Evolutionary conservation across 768 basidiomycete genomes (phyloP), one percentile per base, ranked within the genome.

Genomic region (Tulasnella calospora): DNA sequence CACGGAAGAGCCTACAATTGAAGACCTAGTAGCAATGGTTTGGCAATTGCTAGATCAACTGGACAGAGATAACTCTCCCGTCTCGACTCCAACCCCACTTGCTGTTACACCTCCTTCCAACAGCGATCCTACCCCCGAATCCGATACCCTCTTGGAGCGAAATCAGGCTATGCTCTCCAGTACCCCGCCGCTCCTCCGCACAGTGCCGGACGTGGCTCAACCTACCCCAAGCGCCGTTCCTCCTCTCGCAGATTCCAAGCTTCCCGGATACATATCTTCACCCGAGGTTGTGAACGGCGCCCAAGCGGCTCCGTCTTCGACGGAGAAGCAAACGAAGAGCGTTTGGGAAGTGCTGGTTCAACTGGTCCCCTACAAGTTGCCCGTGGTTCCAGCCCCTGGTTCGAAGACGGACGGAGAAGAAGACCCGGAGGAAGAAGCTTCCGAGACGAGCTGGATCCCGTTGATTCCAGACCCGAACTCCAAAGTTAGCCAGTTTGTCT

Each of bases 231-330:
- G 70, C 27, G 75, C 46, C 8, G 82, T 87, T 3, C 80, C 83
- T 3, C 83, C 84, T 0, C 84, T 85, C 21, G 82, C 87, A 13
- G 90, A 91, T 81, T 83, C 87, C 5, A 85, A 86, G 73, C 84
- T 89, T 41, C 84, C 89, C 67, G 83, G 86, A 44, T 84, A 89
- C 79, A 84, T 92, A 40, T 88, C 89, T 19, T 89, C 90, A 0
- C 87, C 91, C 78, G 84, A 86, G n/a, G 83, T 89, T n/a, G 92
- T 92, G 90, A 90, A 89, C 74, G 89, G 91, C 13, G 30, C 79
- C 83, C 12, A 8, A 17, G 70, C 36, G 33, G 27, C 77, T 0
- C 36, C 71, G 6, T 27, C 36, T 21, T 36, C 71, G n/a, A 90
- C 89, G 72, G 89, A 91, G 10, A 84, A 85, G 35, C 85, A 86